A percentile compares a stretch with the other conserved stretches of the same genome.
Evolutionary conservation across 1,284 basidiomycete genomes (phyloP).

Genomic region (Ustilago hordei): DNA sequence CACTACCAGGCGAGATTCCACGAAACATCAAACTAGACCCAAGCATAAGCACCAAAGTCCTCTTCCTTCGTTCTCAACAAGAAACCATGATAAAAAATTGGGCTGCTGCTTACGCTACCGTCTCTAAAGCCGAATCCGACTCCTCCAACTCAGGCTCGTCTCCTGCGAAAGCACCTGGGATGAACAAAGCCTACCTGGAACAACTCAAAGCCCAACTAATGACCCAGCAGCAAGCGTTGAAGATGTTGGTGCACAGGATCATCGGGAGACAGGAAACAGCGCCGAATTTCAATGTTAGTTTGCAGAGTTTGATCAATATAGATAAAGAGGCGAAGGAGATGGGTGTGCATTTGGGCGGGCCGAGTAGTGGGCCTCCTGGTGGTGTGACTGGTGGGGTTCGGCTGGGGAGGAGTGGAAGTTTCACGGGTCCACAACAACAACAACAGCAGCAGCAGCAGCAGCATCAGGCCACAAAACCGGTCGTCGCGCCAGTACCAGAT

Average conservation of each 20-base stretch:
- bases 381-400: constrained; percentile 10
- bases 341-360: constrained; percentile 56
- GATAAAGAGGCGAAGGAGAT: constrained; percentile 62
- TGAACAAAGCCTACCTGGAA: constrained; percentile 50
- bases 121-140: constrained; percentile 21
- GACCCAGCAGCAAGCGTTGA: constrained; percentile 56
- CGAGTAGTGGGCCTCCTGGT: constrained; percentile 21
- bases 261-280: constrained; percentile 35
- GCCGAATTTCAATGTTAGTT: constrained; percentile 53
- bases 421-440: constrained; percentile 13
- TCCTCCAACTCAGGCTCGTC: background rate
- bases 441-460: constrained; percentile 1
- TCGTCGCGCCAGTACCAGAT: background rate
- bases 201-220: constrained; percentile 55
- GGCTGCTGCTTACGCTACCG: constrained; percentile 30
- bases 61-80: constrained; percentile 59
- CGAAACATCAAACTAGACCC: constrained; percentile 49
- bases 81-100: constrained; percentile 62
- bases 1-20: constrained; percentile 10
- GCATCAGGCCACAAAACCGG: constrained; percentile 3
- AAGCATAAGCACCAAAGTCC: constrained; percentile 42
- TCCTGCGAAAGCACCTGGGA: constrained; percentile 25
- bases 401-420: constrained; percentile 29
- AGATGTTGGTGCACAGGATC: constrained; percentile 47
- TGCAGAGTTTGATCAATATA: constrained; percentile 59